These are phyloP conservation scores for Nigrograna mackinnonii DNA, from an alignment of 2,329 filamentous ascomycete species.

Conservation along the genomic window DNA sequence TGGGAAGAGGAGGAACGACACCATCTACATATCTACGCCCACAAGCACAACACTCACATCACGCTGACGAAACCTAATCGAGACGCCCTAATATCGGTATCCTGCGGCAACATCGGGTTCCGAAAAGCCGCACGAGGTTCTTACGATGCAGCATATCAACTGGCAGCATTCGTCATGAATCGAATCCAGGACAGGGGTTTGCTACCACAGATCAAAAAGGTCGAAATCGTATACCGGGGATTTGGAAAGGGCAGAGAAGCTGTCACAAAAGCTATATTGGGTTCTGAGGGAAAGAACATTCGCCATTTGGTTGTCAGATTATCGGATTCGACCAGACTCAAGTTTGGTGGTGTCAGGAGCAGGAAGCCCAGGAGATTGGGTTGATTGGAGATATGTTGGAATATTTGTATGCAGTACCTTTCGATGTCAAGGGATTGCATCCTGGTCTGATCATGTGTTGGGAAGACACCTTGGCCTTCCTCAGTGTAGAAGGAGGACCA, in stretches of 20 bases:
- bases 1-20: slow-evolving; percentile 62
- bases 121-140: slow-evolving; percentile 76
- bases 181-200: slow-evolving; percentile 82
- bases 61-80: slow-evolving; percentile 84
- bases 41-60: slow-evolving; percentile 95
- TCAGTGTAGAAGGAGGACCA: too few relatives aligned
- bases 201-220: slow-evolving; percentile 71
- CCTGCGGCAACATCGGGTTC: slow-evolving; percentile 90
- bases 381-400: slow-evolving; percentile 35
- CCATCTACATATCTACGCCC: slow-evolving; percentile 83
- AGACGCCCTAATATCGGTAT: slow-evolving; percentile 77
- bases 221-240: slow-evolving; percentile 83
- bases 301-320: slow-evolving; percentile 77
- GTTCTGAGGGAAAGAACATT: slow-evolving; percentile 78
- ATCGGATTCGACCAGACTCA: slow-evolving; percentile 84
- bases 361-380: slow-evolving; percentile 80
- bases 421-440: too few relatives aligned
- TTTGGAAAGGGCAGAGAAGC: slow-evolving; percentile 89
- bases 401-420: too few relatives aligned
- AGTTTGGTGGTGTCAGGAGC: slow-evolving; percentile 94
- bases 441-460: too few relatives aligned
- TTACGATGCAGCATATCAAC: slow-evolving; percentile 92
- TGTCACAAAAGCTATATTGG: slow-evolving; percentile 84
- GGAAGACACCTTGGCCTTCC: too few relatives aligned
- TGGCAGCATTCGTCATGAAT: slow-evolving; percentile 81